phyloP scores from a whole-genome alignment of 2,329 filamentous ascomycete genomes.

The Stylonectria norvegica region DNA sequence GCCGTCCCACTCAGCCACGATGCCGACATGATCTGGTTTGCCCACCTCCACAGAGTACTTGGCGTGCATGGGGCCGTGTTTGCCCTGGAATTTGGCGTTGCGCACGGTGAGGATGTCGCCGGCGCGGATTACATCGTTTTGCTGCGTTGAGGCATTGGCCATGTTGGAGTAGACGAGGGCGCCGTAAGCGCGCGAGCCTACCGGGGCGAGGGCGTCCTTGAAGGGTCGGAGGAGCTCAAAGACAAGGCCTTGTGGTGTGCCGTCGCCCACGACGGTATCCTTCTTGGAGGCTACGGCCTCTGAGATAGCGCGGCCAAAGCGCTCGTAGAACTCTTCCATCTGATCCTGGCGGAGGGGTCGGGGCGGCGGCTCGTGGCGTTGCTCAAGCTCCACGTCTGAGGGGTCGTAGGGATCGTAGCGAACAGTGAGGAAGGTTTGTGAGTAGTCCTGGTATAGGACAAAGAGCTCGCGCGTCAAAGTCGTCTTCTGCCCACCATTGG shows the following conservation, averaged over 20 bases:
- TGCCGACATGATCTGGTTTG: constrained; percentile 80
- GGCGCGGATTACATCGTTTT: constrained; percentile 87
- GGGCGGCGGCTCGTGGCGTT: constrained; percentile 83
- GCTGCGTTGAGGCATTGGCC: constrained; percentile 85
- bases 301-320: constrained; percentile 75
- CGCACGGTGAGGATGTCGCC: constrained; percentile 92
- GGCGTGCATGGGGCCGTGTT: constrained; percentile 90
- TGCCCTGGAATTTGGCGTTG: constrained; percentile 91
- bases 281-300: constrained; percentile 69
- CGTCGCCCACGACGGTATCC: constrained; percentile 78
- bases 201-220: constrained; percentile 70
- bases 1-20: constrained; percentile 96
- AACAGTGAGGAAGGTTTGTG: constrained; percentile 82
- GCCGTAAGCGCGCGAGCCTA: constrained; percentile 87
- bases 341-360: constrained; percentile 84
- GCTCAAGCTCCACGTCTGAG: constrained; percentile 70
- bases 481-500: constrained; percentile 66
- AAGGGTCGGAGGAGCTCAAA: constrained; percentile 73
- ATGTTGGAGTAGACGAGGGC: constrained; percentile 92
- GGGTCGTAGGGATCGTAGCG: constrained; percentile 74
- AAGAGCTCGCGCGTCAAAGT: constrained; percentile 76
- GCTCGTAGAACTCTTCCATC: constrained; percentile 79
- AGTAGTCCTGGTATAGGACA: constrained; percentile 93
- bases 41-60: constrained; percentile 90
- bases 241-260: constrained; percentile 74